Conservation (phyloP, 768 basidiomycete genomes). For the Boletellus ananiceps region DNA sequence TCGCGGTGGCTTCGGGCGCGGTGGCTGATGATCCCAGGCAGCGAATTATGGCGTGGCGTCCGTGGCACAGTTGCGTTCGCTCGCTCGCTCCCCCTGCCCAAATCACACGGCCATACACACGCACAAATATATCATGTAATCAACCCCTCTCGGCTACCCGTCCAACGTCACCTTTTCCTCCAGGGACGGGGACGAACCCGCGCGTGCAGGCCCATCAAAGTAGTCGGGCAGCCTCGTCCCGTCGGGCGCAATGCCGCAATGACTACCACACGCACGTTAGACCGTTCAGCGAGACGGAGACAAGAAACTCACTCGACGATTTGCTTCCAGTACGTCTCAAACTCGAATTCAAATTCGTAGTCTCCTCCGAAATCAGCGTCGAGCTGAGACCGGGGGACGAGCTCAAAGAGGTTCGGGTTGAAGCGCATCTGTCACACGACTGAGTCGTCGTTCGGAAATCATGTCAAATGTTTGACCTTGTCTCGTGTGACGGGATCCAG, state of each 20-base stretch:
- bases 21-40: constrained; percentile 28
- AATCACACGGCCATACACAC: constrained; percentile 12
- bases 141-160: constrained; percentile 5
- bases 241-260: constrained; percentile 53
- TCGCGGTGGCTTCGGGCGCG: constrained; percentile 16
- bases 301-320: constrained; percentile 52
- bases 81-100: background rate
- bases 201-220: constrained; percentile 22
- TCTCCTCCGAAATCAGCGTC: constrained; percentile 83
- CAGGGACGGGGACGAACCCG: too few relatives aligned
- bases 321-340: constrained; percentile 73
- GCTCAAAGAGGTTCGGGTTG: constrained; percentile 75
- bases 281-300: background rate
- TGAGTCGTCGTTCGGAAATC: background rate
- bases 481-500: constrained; percentile 85
- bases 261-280: constrained; percentile 31
- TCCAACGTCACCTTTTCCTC: background rate
- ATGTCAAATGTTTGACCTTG: constrained; percentile 47
- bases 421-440: constrained; percentile 64
- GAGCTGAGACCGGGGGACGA: constrained; percentile 70
- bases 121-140: constrained; percentile 23
- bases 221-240: constrained; percentile 42
- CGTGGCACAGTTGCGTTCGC: constrained; percentile 18
- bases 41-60: constrained; percentile 26
- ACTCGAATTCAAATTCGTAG: constrained; percentile 69